Conservation (phyloP, 345 rosid species). For the Eucalyptus regnans region DNA sequence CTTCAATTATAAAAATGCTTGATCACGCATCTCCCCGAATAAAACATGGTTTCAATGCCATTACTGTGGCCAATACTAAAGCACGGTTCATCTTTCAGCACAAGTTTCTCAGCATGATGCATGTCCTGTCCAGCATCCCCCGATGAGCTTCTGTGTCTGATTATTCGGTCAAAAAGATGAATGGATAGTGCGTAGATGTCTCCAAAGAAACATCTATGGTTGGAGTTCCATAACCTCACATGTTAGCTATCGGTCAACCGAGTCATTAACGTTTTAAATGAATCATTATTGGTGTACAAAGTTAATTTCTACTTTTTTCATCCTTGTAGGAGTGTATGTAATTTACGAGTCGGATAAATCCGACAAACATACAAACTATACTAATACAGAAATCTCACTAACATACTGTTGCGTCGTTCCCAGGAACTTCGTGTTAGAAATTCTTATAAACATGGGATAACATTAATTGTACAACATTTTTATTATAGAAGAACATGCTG, state of each 20-base stretch:
- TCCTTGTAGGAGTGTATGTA: background rate
- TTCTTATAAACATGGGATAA: background rate
- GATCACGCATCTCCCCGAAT: background rate
- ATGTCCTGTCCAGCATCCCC: background rate
- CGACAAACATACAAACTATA: background rate
- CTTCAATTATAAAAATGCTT: background rate
- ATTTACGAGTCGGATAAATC: background rate
- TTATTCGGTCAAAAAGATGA: background rate
- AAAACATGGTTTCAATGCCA: background rate
- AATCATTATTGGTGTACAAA: background rate
- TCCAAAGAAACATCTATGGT: background rate
- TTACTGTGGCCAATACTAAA: background rate
- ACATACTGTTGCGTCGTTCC: background rate
- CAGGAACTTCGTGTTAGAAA: background rate
- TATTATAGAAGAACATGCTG: background rate
- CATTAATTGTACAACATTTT: background rate
- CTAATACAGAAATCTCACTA: background rate
- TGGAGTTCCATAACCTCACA: background rate
- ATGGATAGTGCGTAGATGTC: background rate
- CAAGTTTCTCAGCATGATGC: background rate
- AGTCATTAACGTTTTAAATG: background rate
- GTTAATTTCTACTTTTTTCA: background rate
- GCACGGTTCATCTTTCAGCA: background rate
- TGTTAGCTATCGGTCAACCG: background rate
- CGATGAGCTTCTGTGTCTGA: background rate